Evolutionary conservation across 1,139 yeast genomes (phyloP), one percentile per base, ranked within the genome.

Genomic region (Scheffersomyces cryptocercus): DNA sequence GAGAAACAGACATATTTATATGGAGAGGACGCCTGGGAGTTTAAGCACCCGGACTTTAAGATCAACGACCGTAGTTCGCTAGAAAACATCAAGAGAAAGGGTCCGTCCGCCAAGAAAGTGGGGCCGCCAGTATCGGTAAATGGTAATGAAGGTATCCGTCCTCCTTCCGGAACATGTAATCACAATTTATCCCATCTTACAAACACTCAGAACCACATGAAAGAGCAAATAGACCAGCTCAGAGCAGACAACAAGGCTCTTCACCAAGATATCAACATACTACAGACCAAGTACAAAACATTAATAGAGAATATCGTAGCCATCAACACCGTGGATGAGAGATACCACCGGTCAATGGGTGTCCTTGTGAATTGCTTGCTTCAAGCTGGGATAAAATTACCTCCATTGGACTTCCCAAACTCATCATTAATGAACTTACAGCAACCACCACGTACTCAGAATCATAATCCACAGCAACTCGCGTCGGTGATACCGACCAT

Each of bases 11-110:
- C 70, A 38, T 70, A 72, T 48, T 78, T 79, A 42, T 85, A 84
- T 55, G 89, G 91, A 33, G 95, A 87, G 48, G 84, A 85, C 60
- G 84, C 93, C 16, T 93, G 98, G 97, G 97, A 91, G 61, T 93
- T 93, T 68, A 83, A 84, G 60, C 98, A 93, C 62, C 96, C 96
- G 0, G 90, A 84, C 52, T 93, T 93, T 64, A 79, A 80, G 52
- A 78, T 80, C 35, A 82, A 88, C 61, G 88, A 87, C 58, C 70
- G 80, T 44, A 84, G 82, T 16, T 79, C 87, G 13, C 72, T 90
- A 40, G 95, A 88, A 43, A 84, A 86, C 51, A 89, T 89, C 58
- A 85, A 84, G 54, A 67, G 96, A 35, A 89, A 88, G 60, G 88
- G 88, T 0, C 91, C 96, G 1, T 74, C 77, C 11, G 73, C 76